These are phyloP conservation scores for Trapa incisa DNA, from an alignment of 345 rosid genomes.

Conservation along the genomic window DNA sequence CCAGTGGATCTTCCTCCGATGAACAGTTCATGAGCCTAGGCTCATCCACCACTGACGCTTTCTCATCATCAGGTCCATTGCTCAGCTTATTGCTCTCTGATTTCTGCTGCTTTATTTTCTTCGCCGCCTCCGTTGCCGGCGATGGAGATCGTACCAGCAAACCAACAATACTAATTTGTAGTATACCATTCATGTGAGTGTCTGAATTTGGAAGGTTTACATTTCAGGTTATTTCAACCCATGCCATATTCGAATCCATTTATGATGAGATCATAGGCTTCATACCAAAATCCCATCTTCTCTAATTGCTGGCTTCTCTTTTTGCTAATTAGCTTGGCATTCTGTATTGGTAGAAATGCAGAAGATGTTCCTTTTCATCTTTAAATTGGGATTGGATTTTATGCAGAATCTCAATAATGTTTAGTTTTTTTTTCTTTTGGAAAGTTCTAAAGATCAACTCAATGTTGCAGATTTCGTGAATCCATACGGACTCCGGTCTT, in stretches of 20 bases:
- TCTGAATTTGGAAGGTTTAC: no score
- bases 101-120: background rate
- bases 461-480: conserved; percentile 56
- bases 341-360: background rate
- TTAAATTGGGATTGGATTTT: background rate
- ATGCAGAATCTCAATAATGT: background rate
- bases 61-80: conserved; percentile 49
- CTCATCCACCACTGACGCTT: conserved; percentile 52
- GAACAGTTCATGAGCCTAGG: conserved; percentile 85
- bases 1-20: conserved; percentile 21
- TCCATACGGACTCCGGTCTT: conserved; percentile 71
- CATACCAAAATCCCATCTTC: background rate
- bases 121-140: background rate
- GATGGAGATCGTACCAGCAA: background rate
- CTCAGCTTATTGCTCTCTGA: background rate
- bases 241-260: background rate
- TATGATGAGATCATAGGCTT: background rate
- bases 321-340: background rate
- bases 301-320: background rate
- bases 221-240: no score
- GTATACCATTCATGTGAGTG: no score
- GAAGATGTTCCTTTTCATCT: background rate
- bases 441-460: background rate
- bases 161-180: no score
- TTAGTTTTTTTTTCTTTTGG: background rate